Evolutionary conservation across 176 grass and related monocot genomes (phyloP), one percentile per base, ranked within the genome.

Genomic region (Pontederia paniculata): DNA sequence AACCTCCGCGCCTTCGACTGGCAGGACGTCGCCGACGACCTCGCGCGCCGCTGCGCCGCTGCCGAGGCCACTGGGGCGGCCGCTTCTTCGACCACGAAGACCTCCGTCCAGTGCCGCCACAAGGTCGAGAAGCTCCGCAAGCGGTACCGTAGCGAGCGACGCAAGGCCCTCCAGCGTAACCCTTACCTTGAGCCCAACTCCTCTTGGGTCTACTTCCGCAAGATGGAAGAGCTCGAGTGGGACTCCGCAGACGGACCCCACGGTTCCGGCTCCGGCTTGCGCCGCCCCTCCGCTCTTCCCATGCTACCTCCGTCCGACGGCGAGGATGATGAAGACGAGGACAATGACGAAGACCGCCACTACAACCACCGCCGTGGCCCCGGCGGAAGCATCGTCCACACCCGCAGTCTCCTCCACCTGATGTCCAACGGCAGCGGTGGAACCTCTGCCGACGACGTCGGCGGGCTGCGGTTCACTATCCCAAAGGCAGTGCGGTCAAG

Each of bases 81-180:
- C n/a, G 80, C 81, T 23, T 83, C 87, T 9, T 63, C 84, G 9
- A 75, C 84, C 11, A 70, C 84, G 72, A 88, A 88, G 79, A 79
- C 79, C 17, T 72, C 84, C 21, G 44, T 76, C 31, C 84, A 88
- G 84, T 88, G 84, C 79, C 79, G 84, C 56, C 84, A 88, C 73
- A 88, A 88, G 84, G 79, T 88, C 54, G 84, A 88, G 72, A 88
- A 83, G 76, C 84, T 88, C 50, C 84, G 84, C 22, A 80, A 80
- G 15, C 64, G 79, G 11, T 80, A 83, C 64, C 72, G 79, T 4
- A 74, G 71, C 64, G 78, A 47, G 54, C 72, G 73, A 57, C 72
- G 72, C 63, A 73, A 76, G 47, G 52, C 83, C 31, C 72, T 83
- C 48, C 79, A 72, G 44, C 72, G 72, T 20, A 72, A 70, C 19